Percentiles rank a stretch among this genome's conserved stretches.
phyloP scores from a whole-genome alignment of 805 yeast species.

The Yarrowia bubula region DNA sequence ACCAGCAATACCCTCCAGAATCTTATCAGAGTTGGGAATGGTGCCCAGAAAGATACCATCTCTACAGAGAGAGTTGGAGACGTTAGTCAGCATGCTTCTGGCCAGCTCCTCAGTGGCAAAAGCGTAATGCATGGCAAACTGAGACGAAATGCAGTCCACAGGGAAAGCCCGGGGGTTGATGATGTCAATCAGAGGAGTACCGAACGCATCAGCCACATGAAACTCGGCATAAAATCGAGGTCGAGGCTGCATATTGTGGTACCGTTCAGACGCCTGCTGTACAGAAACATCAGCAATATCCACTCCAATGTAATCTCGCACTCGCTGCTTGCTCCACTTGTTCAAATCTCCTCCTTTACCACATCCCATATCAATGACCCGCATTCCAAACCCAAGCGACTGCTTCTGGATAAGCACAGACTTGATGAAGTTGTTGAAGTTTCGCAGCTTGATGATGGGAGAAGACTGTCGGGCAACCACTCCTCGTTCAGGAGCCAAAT shows the following conservation, averaged over 20 bases:
- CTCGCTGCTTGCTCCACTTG: constrained; percentile 75
- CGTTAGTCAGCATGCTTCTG: constrained; percentile 67
- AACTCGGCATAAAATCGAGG: constrained; percentile 72
- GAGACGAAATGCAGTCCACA: constrained; percentile 84
- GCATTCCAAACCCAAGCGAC: constrained; percentile 47
- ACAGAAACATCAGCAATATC: constrained; percentile 90
- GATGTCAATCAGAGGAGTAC: constrained; percentile 62
- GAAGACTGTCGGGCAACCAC: constrained; percentile 64
- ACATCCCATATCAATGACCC: constrained; percentile 84
- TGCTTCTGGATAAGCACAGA: constrained; percentile 76
- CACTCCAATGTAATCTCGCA: constrained; percentile 79
- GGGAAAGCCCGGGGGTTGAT: constrained; percentile 75
- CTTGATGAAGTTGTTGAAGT: constrained; percentile 89
- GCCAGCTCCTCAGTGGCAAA: constrained; percentile 83
- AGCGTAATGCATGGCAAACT: constrained; percentile 93
- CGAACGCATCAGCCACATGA: constrained; percentile 91
- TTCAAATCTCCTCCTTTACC: constrained; percentile 98
- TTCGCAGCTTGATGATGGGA: constrained; percentile 79
- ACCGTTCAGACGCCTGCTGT: constrained; percentile 77
- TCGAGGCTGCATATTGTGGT: constrained; percentile 51
- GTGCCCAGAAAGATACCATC: constrained; percentile 95
- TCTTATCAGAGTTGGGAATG: constrained; percentile 86
- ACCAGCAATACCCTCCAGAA: constrained; percentile 50
- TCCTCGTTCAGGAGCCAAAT: constrained; percentile 71
- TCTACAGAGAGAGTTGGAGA: constrained; percentile 66